Evolutionary conservation across 805 yeast genomes (phyloP).

Genomic region (Teunomyces stri): DNA sequence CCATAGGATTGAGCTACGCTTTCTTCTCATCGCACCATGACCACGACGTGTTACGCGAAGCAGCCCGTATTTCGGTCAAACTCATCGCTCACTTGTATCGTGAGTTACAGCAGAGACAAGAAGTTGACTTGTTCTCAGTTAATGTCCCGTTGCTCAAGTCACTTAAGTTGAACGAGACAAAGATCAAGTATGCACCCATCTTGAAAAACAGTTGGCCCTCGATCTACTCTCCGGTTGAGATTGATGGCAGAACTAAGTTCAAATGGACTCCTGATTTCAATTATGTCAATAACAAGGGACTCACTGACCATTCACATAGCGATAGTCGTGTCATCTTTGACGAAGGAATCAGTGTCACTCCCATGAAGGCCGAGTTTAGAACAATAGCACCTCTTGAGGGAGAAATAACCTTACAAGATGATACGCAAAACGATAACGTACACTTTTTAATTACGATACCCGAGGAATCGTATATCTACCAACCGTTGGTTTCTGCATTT

Average conservation of each 20-base stretch:
- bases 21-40: constrained; percentile 56
- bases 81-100: constrained; percentile 57
- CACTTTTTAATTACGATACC: constrained; percentile 39
- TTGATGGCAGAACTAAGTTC: constrained; percentile 46
- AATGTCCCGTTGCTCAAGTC: constrained; percentile 73
- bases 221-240: constrained; percentile 42
- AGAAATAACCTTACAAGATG: constrained; percentile 46
- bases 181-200: constrained; percentile 72
- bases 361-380: constrained; percentile 66
- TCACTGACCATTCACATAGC: constrained; percentile 41
- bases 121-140: constrained; percentile 72
- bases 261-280: constrained; percentile 84
- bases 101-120: constrained; percentile 50
- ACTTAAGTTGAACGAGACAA: constrained; percentile 54
- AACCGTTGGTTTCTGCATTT: constrained; percentile 42
- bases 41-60: constrained; percentile 52
- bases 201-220: constrained; percentile 79
- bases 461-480: constrained; percentile 36
- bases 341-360: constrained; percentile 56
- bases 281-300: constrained; percentile 54
- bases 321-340: constrained; percentile 71
- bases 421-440: not conserved
- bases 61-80: constrained; percentile 65
- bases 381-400: constrained; percentile 52
- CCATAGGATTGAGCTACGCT: constrained; percentile 87